Base-by-base conservation (phyloP, 2,329 filamentous ascomycete genomes). In the Calonectria leucothoes region DNA sequence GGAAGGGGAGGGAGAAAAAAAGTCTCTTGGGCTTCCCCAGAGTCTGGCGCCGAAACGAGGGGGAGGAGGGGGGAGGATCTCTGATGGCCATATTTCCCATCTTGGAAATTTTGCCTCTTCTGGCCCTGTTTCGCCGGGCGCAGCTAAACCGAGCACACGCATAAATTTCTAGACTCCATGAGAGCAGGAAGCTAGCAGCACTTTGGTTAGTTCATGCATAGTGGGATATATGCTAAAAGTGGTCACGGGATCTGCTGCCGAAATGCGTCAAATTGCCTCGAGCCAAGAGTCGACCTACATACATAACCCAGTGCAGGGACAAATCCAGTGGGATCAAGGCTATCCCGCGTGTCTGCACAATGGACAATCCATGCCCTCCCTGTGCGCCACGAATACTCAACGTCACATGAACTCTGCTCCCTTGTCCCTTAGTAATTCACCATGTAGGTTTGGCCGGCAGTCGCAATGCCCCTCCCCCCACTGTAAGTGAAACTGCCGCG, bases 51-150 rank as follows among this genome's bases (percentile, higher is more conserved):
- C n/a, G n/a, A 66, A 49, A 33, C n/a, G 52, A 63, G 42, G 45
- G 17, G 35, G 29, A 14, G 27, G 42, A 61, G 69, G 42, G 45
- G 17, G 35, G 29, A 14, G 27, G 42, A 61, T 39, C 35, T 35
- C n/a, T 33, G 42, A 14, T 42, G 23, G 51, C 33, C 20, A 37
- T 7, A 52, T 33, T 67, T 71, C 69, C 69, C 42, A 63, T 63
- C 64, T 71, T 37, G 69, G 64, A 51, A 71, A 61, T 33, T 52
- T 64, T 71, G 20, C 69, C 69, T 71, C 6, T 67, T 71, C 64
- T 71, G 64, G 69, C 27, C 33, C 37, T 33, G 25, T 67, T 66
- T 63, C 52, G 35, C 52, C 39, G 63, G 52, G 33, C 15, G 59
- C 23, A 55, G 59, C 59, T 37, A 45, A 27, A 29, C 6, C 6